phyloP scores from a whole-genome alignment of 805 yeast species.

The Ogataea philodendri region DNA sequence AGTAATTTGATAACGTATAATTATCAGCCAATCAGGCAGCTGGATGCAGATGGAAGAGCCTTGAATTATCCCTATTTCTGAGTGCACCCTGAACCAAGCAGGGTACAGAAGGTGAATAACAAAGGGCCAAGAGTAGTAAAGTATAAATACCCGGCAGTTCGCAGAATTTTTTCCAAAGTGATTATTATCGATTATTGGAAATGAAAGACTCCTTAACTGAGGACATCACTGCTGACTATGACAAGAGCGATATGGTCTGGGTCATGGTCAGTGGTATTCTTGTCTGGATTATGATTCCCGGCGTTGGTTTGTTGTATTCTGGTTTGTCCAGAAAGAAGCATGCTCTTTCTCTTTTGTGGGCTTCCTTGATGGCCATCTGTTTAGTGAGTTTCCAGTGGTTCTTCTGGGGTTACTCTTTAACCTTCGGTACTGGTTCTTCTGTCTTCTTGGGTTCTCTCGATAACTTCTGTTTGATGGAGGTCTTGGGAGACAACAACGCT shows the following conservation, averaged over 20 bases:
- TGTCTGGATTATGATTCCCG: slow-evolving; percentile 97
- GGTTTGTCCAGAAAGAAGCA: slow-evolving; percentile 94
- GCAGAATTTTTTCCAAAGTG: slow-evolving; percentile 4
- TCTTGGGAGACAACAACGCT: slow-evolving; percentile 75
- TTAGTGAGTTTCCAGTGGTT: slow-evolving; percentile 93
- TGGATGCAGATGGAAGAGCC: too few relatives aligned
- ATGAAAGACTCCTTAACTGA: slow-evolving; percentile 56
- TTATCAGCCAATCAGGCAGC: too few relatives aligned
- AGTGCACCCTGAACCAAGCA: slow-evolving; percentile 3
- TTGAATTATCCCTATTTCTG: too few relatives aligned
- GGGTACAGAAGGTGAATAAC: neutral
- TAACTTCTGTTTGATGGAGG: slow-evolving; percentile 77
- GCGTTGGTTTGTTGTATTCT: slow-evolving; percentile 88
- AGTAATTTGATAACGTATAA: slow-evolving; percentile 10
- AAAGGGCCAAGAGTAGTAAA: neutral
- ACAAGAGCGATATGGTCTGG: slow-evolving; percentile 82
- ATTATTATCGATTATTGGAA: slow-evolving; percentile 2
- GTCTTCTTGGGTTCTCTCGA: slow-evolving; percentile 77
- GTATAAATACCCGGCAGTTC: slow-evolving; percentile 7
- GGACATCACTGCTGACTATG: slow-evolving; percentile 69
- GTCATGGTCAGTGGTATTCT: slow-evolving; percentile 71
- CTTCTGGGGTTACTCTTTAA: slow-evolving; percentile 95
- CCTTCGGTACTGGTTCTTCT: slow-evolving; percentile 55
- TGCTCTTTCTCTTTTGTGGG: slow-evolving; percentile 93
- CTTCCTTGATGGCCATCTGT: slow-evolving; percentile 84